Conservation (phyloP, 768 basidiomycete species). For the Sistotremastrum suecicum region DNA sequence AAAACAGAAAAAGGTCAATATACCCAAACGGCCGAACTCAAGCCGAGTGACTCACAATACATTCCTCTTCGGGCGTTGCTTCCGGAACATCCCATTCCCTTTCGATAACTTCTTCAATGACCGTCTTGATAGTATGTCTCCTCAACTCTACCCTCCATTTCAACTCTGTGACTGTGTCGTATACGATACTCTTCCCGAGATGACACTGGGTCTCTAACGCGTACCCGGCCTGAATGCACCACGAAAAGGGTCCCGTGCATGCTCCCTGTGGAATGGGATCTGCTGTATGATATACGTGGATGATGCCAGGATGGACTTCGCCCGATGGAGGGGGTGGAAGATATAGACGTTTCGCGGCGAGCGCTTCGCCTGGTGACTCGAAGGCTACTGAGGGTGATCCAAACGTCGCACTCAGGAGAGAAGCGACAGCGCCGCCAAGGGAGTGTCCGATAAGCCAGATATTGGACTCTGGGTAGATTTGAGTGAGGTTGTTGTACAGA, state of each 20-base stretch:
- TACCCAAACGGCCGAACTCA: background rate
- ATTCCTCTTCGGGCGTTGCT: slow-evolving; percentile 48
- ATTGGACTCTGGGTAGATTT: slow-evolving; percentile 40
- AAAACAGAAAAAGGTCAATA: slow-evolving; percentile 1
- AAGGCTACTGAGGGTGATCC: slow-evolving; percentile 52
- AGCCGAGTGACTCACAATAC: slow-evolving; percentile 30
- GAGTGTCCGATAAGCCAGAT: slow-evolving; percentile 52
- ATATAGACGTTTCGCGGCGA: slow-evolving; percentile 46
- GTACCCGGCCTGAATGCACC: slow-evolving; percentile 52
- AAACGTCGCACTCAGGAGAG: slow-evolving; percentile 49
- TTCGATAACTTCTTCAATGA: slow-evolving; percentile 37
- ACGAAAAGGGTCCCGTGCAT: slow-evolving; percentile 35
- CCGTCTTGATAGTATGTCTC: slow-evolving; percentile 38
- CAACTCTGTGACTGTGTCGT: slow-evolving; percentile 49
- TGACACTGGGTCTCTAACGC: slow-evolving; percentile 51
- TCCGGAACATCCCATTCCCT: slow-evolving; percentile 40
- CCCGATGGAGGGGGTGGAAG: slow-evolving; percentile 39
- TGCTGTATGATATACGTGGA: slow-evolving; percentile 53
- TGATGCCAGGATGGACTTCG: slow-evolving; percentile 16
- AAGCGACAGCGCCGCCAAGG: slow-evolving; percentile 51
- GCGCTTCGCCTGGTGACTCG: slow-evolving; percentile 49
- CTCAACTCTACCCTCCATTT: slow-evolving; percentile 47
- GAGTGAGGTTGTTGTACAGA: slow-evolving; percentile 42
- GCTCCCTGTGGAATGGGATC: slow-evolving; percentile 54
- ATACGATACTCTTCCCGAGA: slow-evolving; percentile 46